Conservation (phyloP, 306 rosid genomes). For the Cicer yamashitae region DNA sequence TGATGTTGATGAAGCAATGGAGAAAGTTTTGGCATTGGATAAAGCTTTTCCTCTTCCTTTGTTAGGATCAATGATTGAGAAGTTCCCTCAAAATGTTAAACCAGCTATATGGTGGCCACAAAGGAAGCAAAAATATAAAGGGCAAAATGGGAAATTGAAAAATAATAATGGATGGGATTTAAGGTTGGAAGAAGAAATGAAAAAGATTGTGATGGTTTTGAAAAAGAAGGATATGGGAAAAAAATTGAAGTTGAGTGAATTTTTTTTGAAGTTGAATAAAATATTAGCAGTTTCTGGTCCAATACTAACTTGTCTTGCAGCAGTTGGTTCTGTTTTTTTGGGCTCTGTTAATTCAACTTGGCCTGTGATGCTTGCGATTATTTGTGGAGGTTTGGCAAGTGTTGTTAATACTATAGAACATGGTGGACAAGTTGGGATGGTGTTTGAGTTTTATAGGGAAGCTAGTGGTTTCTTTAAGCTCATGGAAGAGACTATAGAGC, state of each 20-base stretch:
- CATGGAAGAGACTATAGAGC: conserved; percentile 64
- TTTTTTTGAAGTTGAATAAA: conserved; percentile 56
- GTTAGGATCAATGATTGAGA: conserved; percentile 77
- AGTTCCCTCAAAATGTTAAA: conserved; percentile 61
- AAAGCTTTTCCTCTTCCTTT: conserved; percentile 85
- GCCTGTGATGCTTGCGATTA: conserved; percentile 62
- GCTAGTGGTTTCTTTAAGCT: conserved; percentile 69
- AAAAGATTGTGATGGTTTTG: conserved; percentile 47
- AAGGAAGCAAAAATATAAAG: conserved; percentile 14
- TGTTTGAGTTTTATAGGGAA: conserved; percentile 71
- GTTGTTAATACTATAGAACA: conserved; percentile 73
- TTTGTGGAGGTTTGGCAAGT: conserved; percentile 69
- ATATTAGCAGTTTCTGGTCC: conserved; percentile 74
- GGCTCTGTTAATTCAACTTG: conserved; percentile 49
- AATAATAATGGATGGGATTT: conserved; percentile 65
- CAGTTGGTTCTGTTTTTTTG: conserved; percentile 58
- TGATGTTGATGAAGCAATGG: conserved; percentile 63
- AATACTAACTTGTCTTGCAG: conserved; percentile 60
- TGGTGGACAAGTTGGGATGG: conserved; percentile 91
- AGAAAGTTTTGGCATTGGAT: conserved; percentile 78
- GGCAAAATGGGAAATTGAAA: conserved; percentile 30
- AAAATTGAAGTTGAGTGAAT: conserved; percentile 54
- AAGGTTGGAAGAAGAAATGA: conserved; percentile 69
- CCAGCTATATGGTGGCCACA: conserved; percentile 89
- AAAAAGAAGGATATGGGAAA: conserved; percentile 61